phyloP scores from a whole-genome alignment of 2,329 filamentous ascomycete species.

The Paecilomyces dactylethromorphus region DNA sequence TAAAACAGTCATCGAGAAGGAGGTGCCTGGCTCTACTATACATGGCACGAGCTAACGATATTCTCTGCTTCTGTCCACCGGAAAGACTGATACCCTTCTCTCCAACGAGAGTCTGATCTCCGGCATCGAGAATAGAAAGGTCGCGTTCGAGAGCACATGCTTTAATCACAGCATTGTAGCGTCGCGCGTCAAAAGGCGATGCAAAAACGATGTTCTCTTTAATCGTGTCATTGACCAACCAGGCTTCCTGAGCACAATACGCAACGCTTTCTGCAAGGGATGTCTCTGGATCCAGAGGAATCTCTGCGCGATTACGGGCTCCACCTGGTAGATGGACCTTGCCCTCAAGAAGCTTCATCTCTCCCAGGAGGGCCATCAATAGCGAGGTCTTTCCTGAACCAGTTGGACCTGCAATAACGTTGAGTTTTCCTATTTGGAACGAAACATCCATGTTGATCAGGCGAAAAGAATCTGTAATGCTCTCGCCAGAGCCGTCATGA shows the following conservation, averaged over 20 bases:
- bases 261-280: constrained; percentile 86
- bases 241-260: constrained; percentile 94
- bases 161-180: constrained; percentile 81
- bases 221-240: constrained; percentile 93
- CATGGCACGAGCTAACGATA: constrained; percentile 91
- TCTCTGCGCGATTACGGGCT: constrained; percentile 69
- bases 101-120: constrained; percentile 88
- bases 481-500: constrained; percentile 53
- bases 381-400: constrained; percentile 94
- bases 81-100: constrained; percentile 97
- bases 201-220: constrained; percentile 94
- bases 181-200: constrained; percentile 67
- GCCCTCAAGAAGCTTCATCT: constrained; percentile 84
- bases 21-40: constrained; percentile 91
- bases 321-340: constrained; percentile 80
- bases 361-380: constrained; percentile 89
- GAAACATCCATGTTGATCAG: constrained; percentile 76
- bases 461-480: constrained; percentile 68
- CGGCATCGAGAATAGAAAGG: constrained; percentile 82
- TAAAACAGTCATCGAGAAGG: constrained; percentile 89
- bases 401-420: constrained; percentile 87
- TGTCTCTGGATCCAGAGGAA: constrained; percentile 73
- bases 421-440: constrained; percentile 80
- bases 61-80: constrained; percentile 94
- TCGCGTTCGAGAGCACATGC: constrained; percentile 90